Conservation (phyloP, 2,329 filamentous ascomycete genomes). For the Colletotrichum lini region DNA sequence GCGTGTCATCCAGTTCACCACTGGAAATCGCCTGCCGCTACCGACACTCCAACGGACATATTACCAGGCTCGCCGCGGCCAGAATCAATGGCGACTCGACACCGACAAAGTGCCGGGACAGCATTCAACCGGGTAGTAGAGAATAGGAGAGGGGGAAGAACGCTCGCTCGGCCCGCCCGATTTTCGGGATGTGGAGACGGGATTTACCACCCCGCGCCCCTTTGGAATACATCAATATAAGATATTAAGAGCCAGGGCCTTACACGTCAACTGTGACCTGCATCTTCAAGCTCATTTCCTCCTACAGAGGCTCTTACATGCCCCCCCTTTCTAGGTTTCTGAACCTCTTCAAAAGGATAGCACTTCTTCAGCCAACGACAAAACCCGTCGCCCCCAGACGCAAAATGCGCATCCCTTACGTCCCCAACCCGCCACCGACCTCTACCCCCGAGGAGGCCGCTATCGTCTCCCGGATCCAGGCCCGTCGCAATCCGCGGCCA, state of each 20-base stretch:
- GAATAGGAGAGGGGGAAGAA: slow-evolving; percentile 14
- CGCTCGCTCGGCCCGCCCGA: slow-evolving; percentile 33
- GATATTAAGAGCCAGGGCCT: not conserved
- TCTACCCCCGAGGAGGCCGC: slow-evolving; percentile 62
- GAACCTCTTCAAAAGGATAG: slow-evolving; percentile 5
- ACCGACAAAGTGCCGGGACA: slow-evolving; percentile 33
- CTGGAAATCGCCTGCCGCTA: slow-evolving; percentile 7
- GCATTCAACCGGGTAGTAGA: slow-evolving; percentile 34
- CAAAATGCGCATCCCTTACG: slow-evolving; percentile 79
- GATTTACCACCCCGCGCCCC: slow-evolving; percentile 38
- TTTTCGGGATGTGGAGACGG: slow-evolving; percentile 41
- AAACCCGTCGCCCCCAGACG: slow-evolving; percentile 25
- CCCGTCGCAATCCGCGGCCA: slow-evolving; percentile 77
- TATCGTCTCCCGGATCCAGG: slow-evolving; percentile 75
- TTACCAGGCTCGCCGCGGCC: not conserved
- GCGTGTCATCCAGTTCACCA: slow-evolving; percentile 10
- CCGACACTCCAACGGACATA: not conserved
- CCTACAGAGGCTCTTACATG: not conserved
- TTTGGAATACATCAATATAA: slow-evolving; percentile 19
- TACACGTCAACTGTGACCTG: not conserved
- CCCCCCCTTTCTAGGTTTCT: slow-evolving; percentile 1
- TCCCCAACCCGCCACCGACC: slow-evolving; percentile 65
- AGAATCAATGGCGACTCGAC: not conserved
- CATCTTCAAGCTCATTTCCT: not conserved
- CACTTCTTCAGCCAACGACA: not conserved